Evolutionary conservation across 257 asterid genomes (phyloP), one percentile per base, ranked within the genome.

Genomic region (Ophiorrhiza pumila): DNA sequence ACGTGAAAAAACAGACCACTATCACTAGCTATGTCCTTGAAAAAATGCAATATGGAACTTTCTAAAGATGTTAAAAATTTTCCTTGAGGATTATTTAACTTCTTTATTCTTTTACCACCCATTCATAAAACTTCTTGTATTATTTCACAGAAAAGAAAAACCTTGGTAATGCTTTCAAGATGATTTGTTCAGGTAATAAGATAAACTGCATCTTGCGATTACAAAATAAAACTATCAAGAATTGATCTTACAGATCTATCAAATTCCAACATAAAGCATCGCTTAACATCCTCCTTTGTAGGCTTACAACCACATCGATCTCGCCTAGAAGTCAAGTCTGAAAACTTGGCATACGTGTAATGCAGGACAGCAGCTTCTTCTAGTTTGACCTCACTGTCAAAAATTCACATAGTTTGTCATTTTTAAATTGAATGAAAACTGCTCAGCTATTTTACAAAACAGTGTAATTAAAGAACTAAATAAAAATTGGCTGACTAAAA

Each of bases 221-320:
- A 61, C 49, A 1, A 46, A 23, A 37, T 31, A 7, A 65, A 74
- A n/a, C 49, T 20, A 22, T 57, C 29, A 62, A 22, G 31, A 53
- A 56, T 46, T 52, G 11, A 70, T 79, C 92, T 87, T 83, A 89
- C 92, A 82, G 86, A 63, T 79, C 92, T 82, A 67, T 85, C 95
- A 18, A 89, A 89, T 62, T 89, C 92, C 73, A 89, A 76, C 90
- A 87, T 87, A 83, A 89, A 87, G 82, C 95, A 89, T 70, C 92
- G 77, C 50, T 85, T 83, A 14, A 85, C 85, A 61, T 80, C 92
- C 64, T 87, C 88, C 76, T 80, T 85, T 23, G 95, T 87, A 37
- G 83, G 90, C 71, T 87, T 87, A 71, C 92, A 89, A 61, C 90
- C 85, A 82, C 95, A 89, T 46, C 90, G 81, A 76, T 87, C 87